Percentiles rank a stretch among this genome's conserved stretches.
These are phyloP conservation scores for Syncephalastrum monosporum DNA, from an alignment of 371 early-diverging fungal species.

Conservation along the genomic window DNA sequence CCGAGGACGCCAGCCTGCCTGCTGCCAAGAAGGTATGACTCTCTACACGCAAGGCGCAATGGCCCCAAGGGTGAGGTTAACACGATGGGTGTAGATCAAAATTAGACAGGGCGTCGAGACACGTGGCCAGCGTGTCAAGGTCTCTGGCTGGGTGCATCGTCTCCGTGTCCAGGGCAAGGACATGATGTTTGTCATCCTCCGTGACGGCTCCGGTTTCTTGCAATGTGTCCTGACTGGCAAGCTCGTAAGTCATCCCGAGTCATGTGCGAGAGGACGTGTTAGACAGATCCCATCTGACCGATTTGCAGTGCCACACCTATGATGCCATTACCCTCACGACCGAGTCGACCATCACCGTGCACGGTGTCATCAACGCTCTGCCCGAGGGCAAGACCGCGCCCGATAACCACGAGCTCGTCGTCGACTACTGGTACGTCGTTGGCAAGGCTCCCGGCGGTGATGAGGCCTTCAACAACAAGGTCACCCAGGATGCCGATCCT, in stretches of 20 bases:
- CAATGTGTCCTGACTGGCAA: conserved; percentile 91
- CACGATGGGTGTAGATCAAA: conserved; percentile 68
- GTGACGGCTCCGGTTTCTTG: conserved; percentile 94
- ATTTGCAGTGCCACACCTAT: conserved; percentile 83
- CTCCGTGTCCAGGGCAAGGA: conserved; percentile 95
- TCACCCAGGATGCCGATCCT: conserved; percentile 89
- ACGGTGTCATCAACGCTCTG: conserved; percentile 84
- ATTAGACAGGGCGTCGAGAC: conserved; percentile 65
- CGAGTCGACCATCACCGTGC: conserved; percentile 90
- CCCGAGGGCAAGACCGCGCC: conserved; percentile 97
- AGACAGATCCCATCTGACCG: not conserved
- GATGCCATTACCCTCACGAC: conserved; percentile 91
- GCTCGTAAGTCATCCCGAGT: conserved; percentile 54
- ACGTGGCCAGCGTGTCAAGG: conserved; percentile 83
- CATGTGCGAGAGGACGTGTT: not conserved
- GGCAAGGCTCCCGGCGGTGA: conserved; percentile 95
- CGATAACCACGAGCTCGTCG: conserved; percentile 92
- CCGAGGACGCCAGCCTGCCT: conserved; percentile 77
- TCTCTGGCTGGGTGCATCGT: conserved; percentile 97
- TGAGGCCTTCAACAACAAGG: conserved; percentile 89
- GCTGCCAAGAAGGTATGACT: conserved; percentile 62
- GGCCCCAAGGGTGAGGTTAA: not conserved
- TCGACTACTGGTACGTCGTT: conserved; percentile 95
- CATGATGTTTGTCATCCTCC: conserved; percentile 91
- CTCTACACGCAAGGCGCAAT: not conserved